Base-by-base conservation (phyloP, 768 basidiomycete species). In the Macrolepiota albuminosa region DNA sequence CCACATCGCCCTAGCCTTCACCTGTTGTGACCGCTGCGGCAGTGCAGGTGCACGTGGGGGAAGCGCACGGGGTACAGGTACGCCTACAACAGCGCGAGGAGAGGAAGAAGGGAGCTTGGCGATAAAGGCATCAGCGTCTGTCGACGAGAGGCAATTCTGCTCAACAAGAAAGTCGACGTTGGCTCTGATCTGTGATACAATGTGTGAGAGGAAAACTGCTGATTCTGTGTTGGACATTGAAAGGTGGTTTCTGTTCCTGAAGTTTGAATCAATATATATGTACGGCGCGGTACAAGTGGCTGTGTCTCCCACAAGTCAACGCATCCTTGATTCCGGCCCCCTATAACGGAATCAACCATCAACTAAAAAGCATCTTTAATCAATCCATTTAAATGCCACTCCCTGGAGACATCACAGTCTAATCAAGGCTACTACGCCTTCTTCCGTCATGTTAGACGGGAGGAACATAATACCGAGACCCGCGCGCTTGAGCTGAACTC, bases 1-100 rank as follows among this genome's bases (percentile, higher is more conserved):
- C 89, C 88, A 90, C 0, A 86, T 56, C 1, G 86, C 88, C 46
- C 78, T 76, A 7, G 83, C 87, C 62, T 79, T 72, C 8, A 48
- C 69, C 64, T 49, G 58, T 63, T 37, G 54, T 67, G 47, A 34
- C 59, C 48, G 68, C 62, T 59, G 64, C 36, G 24, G 71, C 56
- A 29, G 47, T 24, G 45, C 18, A 33, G 52, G 58, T 0, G 56
- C 56, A 43, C 57, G 63, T 36, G 58, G 39, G 24, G 49, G 45
- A 3, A 56, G 48, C 11, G 61, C 40, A 13, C 54, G 48, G 37
- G 50, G 8, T 1, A 24, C 24, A 14, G 54, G 47, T 29, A 48
- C 40, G 37, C 14, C 21, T 37, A 33, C 31, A 33, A 36, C 9
- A 21, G 47, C 18, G 31, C 21, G 21, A 56, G 55, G 46, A 56